Percentiles rank a stretch among this genome's conserved stretches.
Conservation (phyloP, 495 filamentous ascomycete species). For the Peziza echinospora region DNA sequence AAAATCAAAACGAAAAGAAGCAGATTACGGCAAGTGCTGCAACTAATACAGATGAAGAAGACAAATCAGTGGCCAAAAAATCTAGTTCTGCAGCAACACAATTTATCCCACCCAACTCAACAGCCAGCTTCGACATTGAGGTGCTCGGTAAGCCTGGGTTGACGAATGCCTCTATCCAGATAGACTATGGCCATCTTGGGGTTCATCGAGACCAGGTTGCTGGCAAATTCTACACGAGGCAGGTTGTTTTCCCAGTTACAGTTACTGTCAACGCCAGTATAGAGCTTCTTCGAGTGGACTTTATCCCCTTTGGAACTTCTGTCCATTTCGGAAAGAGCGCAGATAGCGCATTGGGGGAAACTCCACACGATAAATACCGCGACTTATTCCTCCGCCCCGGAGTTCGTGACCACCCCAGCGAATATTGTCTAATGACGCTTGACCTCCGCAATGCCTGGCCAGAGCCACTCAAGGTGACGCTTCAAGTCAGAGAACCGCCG, state of each 20-base stretch:
- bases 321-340: slow-evolving; percentile 26
- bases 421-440: slow-evolving; percentile 59
- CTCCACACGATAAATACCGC: too few species aligned
- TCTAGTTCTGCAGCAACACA: slow-evolving; percentile 19
- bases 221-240: slow-evolving; percentile 58
- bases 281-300: slow-evolving; percentile 54
- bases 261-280: slow-evolving; percentile 82
- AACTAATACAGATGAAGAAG: slow-evolving; percentile 1
- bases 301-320: slow-evolving; percentile 42
- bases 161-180: slow-evolving; percentile 57
- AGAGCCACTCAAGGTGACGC: slow-evolving; percentile 40
- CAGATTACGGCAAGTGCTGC: slow-evolving; percentile 7
- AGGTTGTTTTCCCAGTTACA: slow-evolving; percentile 58
- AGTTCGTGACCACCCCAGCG: slow-evolving; percentile 16
- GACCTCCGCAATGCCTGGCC: slow-evolving; percentile 83
- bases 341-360: too few species aligned
- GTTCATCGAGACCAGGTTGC: slow-evolving; percentile 37
- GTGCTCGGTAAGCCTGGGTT: slow-evolving; percentile 67
- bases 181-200: slow-evolving; percentile 61
- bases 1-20: slow-evolving; percentile 25
- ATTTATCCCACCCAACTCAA: slow-evolving; percentile 46
- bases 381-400: neutral
- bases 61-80: too few species aligned
- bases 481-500: slow-evolving; percentile 21
- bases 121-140: slow-evolving; percentile 58